phyloP scores from a whole-genome alignment of 1,284 basidiomycete species.

The Leccinum griseonigrum region DNA sequence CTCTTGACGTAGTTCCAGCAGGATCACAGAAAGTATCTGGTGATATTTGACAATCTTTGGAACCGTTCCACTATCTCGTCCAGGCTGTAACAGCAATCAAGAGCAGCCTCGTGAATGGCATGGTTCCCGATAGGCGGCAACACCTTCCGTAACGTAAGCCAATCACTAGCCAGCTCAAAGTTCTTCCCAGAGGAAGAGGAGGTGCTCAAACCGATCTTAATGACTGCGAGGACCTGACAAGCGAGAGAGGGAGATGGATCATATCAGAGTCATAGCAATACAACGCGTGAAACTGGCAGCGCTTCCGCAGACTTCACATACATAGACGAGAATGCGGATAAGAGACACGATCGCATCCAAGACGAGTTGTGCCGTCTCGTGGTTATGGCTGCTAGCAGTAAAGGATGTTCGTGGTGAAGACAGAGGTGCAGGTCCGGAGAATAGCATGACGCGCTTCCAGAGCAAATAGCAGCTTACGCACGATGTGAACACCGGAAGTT shows the following conservation, averaged over 20 bases:
- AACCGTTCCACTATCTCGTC: neutral
- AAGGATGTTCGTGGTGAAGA: slow-evolving; percentile 52
- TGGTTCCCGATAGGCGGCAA: slow-evolving; percentile 68
- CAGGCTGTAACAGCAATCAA: slow-evolving; percentile 62
- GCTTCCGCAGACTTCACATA: slow-evolving; percentile 64
- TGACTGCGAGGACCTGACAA: slow-evolving; percentile 57
- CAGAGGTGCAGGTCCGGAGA: slow-evolving; percentile 36
- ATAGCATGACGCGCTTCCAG: slow-evolving; percentile 75
- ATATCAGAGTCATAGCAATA: slow-evolving; percentile 69
- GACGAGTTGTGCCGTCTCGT: slow-evolving; percentile 60
- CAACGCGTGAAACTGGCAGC: slow-evolving; percentile 72
- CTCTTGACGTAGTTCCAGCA: slow-evolving; percentile 55
- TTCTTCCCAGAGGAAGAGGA: slow-evolving; percentile 65
- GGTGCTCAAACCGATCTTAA: slow-evolving; percentile 51
- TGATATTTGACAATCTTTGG: slow-evolving; percentile 17
- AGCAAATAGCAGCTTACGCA: slow-evolving; percentile 78
- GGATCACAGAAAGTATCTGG: slow-evolving; percentile 65
- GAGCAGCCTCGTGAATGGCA: slow-evolving; percentile 59
- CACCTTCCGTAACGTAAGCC: slow-evolving; percentile 63
- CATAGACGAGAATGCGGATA: slow-evolving; percentile 47
- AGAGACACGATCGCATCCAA: slow-evolving; percentile 58
- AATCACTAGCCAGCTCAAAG: slow-evolving; percentile 75
- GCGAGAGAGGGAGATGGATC: slow-evolving; percentile 60
- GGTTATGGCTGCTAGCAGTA: neutral
- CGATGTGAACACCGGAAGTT: slow-evolving; percentile 57